Conservation (phyloP, 2,329 filamentous ascomycete species). For the Fusarium begoniae region DNA sequence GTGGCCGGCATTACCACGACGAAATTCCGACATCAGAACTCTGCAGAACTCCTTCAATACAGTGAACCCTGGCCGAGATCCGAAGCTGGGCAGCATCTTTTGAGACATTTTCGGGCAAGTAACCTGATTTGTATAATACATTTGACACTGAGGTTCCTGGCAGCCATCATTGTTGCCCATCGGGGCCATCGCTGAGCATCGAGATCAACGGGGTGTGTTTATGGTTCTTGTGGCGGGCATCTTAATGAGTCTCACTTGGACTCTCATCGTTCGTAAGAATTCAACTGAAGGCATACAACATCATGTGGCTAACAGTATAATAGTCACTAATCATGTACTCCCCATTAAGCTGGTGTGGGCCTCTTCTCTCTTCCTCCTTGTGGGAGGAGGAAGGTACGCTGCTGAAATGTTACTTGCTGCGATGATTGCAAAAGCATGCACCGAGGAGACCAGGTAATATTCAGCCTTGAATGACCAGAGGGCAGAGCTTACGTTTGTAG, state of each 20-base stretch:
- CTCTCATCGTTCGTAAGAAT: background rate
- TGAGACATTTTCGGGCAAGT: background rate
- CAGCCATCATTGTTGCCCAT: background rate
- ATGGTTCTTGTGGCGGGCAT: background rate
- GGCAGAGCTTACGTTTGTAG: background rate
- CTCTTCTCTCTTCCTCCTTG: background rate
- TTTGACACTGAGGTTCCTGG: no score
- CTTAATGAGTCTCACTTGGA: background rate
- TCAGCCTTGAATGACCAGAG: background rate
- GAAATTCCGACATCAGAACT: background rate
- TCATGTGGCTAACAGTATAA: accelerated
- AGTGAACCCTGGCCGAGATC: background rate
- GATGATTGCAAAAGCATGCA: background rate
- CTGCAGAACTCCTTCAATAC: background rate
- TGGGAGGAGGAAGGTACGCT: background rate
- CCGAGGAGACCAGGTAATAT: background rate
- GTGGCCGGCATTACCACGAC: background rate
- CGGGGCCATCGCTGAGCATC: background rate
- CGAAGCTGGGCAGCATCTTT: background rate
- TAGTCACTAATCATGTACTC: no score
- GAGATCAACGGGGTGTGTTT: background rate
- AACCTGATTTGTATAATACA: no score
- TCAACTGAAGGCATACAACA: no score
- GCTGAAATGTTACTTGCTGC: background rate
- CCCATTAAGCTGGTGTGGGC: background rate